Evolutionary conservation across 2,329 filamentous ascomycete genomes (phyloP), one percentile per base, ranked within the genome.

Genomic region (Alternaria triticimaculans): DNA sequence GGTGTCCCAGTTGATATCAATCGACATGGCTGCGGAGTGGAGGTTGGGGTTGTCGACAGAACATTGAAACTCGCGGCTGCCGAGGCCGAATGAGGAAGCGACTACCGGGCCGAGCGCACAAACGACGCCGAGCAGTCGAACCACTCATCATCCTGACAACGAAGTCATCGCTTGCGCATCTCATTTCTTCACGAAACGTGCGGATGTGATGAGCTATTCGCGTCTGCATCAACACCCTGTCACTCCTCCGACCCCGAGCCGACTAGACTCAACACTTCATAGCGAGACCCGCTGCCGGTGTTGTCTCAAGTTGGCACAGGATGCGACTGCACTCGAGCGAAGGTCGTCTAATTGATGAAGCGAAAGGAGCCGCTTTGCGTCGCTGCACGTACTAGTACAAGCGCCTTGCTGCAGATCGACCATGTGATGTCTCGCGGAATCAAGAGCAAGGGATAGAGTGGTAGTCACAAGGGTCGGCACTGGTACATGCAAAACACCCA

Each of bases 1-100:
- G 66, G 91, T 92, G 76, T 96, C 91, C 96, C 96, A 99, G 82
- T 97, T 94, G 79, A 99, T 91, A 78, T 98, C 94, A 84, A 99
- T 95, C 72, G 96, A 98, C 96, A 99, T 99, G 58, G 72, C 66
- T 73, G 61, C 64, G 59, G 63, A 65, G 67, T 66, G 69, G 37
- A 23, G 65, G 64, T 56, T 63, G 68, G 72, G 69, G 66, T 75
- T 74, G 71, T 74, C 62, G 66, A 65, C 67, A 66, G 66, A 61
- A 41, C 37, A 41, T 41, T 41, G 37, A 41, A 63, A 58, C 62
- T 59, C 44, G 62, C 67, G 58, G 63, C 64, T 63, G 50, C 58
- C 18, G 60, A 49, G 59, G 54, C 68, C 70, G 61, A 64, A 74
- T 70, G 46, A 44, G 69, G 67, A 67, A 71, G 62, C 62, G 58